phyloP scores from a whole-genome alignment of 1,284 basidiomycete species.

The Meira miltonrushii region DNA sequence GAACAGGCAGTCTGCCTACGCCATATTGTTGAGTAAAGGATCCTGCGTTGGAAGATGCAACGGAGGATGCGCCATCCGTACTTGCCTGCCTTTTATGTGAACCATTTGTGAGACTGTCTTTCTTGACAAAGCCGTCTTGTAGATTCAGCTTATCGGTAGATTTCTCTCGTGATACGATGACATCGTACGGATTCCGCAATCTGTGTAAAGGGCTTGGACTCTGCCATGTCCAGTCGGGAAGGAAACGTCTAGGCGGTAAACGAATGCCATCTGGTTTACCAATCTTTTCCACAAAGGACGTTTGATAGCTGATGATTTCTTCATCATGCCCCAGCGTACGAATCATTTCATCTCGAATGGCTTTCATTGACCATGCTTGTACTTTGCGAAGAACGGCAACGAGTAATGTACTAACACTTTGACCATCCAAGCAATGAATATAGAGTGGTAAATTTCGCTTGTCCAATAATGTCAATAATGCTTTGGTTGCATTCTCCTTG shows the following conservation, averaged over 20 bases:
- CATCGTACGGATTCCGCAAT: conserved; percentile 8
- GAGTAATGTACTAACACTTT: conserved; percentile 41
- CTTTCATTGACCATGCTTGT: conserved; percentile 37
- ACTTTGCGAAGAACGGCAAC: conserved; percentile 45
- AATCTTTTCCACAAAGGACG: conserved; percentile 37
- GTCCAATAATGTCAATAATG: conserved; percentile 38
- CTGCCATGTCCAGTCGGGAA: conserved; percentile 7
- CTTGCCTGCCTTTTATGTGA: neutral
- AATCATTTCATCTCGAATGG: conserved; percentile 33
- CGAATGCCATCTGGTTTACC: conserved; percentile 35
- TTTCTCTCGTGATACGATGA: neutral
- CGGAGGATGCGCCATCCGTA: neutral
- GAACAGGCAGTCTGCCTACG: conserved; percentile 23
- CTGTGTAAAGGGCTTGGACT: conserved; percentile 5
- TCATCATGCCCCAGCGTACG: conserved; percentile 10
- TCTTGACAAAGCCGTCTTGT: neutral
- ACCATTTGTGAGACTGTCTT: neutral
- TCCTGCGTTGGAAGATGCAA: conserved; percentile 20
- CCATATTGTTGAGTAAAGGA: conserved; percentile 21
- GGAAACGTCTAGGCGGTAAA: conserved; percentile 2
- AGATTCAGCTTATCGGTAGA: neutral
- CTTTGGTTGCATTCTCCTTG: conserved; percentile 37
- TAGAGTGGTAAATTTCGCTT: conserved; percentile 43
- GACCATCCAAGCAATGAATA: conserved; percentile 49
- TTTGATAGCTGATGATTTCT: conserved; percentile 2